A percentile compares a stretch with the other conserved stretches of the same genome.
Conservation (phyloP, 805 yeast species). For the Yamadazyma tumulicola region DNA sequence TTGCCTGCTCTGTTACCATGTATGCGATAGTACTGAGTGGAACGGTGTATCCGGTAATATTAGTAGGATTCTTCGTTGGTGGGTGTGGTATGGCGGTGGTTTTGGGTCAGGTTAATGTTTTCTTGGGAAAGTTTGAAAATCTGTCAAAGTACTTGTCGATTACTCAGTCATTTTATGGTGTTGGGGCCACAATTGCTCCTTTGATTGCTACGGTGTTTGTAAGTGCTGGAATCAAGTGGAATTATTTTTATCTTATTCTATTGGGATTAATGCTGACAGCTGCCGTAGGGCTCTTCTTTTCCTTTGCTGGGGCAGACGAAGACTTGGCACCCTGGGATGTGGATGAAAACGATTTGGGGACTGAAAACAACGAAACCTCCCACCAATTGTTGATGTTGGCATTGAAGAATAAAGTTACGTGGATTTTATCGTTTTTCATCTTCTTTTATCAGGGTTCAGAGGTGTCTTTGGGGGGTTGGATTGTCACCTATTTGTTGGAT, state of each 20-base stretch:
- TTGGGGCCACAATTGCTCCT: conserved; percentile 70
- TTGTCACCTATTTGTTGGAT: conserved; percentile 57
- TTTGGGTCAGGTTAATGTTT: conserved; percentile 50
- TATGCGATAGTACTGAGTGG: conserved; percentile 46
- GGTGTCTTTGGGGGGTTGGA: conserved; percentile 69
- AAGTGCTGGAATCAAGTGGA: conserved; percentile 48
- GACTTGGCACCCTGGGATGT: conserved; percentile 39
- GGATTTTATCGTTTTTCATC: conserved; percentile 51
- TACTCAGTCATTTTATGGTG: conserved; percentile 67
- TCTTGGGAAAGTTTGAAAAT: conserved; percentile 46
- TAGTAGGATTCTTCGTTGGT: conserved; percentile 50
- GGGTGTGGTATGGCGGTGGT: conserved; percentile 54
- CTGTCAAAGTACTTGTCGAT: conserved; percentile 58
- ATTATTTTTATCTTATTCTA: conserved; percentile 47
- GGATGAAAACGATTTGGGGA: conserved; percentile 10
- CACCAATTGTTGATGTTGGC: conserved; percentile 26
- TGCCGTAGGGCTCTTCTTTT: conserved; percentile 27
- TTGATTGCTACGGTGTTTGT: conserved; percentile 57
- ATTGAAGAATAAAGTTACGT: conserved; percentile 35
- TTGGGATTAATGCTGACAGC: conserved; percentile 35
- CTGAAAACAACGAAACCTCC: conserved; percentile 1
- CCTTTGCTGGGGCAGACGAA: conserved; percentile 49
- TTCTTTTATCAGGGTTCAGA: conserved; percentile 69
- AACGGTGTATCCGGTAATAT: conserved; percentile 45
- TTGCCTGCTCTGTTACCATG: conserved; percentile 32